Evolutionary conservation across 2,329 filamentous ascomycete genomes (phyloP).

Genomic region (Calonectria pauciramosa): DNA sequence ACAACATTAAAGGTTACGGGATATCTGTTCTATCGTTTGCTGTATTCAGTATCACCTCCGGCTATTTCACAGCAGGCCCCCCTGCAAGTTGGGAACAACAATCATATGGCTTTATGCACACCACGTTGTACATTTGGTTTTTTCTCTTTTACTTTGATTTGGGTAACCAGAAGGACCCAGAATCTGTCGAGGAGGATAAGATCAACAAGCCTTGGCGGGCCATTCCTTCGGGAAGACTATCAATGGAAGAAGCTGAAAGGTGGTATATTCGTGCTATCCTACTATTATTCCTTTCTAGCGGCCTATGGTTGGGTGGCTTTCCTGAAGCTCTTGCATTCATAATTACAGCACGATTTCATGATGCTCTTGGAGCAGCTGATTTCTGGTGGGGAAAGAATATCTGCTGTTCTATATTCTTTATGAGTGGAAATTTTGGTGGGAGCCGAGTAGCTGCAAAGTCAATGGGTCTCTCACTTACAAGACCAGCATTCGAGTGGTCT

Average conservation of each 20-base stretch:
- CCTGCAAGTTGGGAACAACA: background rate
- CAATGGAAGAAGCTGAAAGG: background rate
- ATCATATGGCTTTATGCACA: background rate
- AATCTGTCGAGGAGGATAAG: constrained; percentile 4
- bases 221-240: background rate
- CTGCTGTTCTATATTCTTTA: background rate
- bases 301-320: constrained; percentile 5
- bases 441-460: background rate
- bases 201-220: constrained; percentile 6
- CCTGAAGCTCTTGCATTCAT: background rate
- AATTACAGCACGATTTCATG: background rate
- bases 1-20: background rate
- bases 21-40: background rate
- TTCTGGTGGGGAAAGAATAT: constrained; percentile 5
- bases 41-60: background rate
- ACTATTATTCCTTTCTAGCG: background rate
- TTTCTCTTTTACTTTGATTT: background rate
- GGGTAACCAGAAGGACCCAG: background rate
- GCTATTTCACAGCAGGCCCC: background rate
- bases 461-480: background rate
- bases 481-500: background rate
- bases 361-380: background rate
- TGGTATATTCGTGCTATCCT: background rate
- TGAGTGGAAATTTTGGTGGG: background rate
- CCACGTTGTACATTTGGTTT: background rate